These are phyloP conservation scores for Thermothielavioides terrestris DNA, from an alignment of 495 filamentous ascomycete genomes.

Conservation along the genomic window DNA sequence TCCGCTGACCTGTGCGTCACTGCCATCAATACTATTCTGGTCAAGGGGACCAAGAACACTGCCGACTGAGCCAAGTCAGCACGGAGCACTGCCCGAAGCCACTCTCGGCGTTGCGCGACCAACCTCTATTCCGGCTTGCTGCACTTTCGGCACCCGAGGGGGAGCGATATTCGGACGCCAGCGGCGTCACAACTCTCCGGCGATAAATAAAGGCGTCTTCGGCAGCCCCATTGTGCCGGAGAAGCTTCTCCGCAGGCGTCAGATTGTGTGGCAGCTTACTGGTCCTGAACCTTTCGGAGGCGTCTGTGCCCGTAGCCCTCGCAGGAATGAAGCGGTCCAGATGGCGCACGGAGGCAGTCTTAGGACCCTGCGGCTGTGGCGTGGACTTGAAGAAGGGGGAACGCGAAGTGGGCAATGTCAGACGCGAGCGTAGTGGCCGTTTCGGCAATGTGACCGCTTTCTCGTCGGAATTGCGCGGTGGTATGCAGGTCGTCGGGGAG, in stretches of 20 bases:
- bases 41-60: slow-evolving; percentile 30
- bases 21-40: slow-evolving; percentile 13
- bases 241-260: slow-evolving; percentile 50
- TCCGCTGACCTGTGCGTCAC: slow-evolving; percentile 46
- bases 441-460: slow-evolving; percentile 17
- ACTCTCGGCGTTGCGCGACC: background rate
- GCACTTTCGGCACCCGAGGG: slow-evolving; percentile 26
- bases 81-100: background rate
- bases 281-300: slow-evolving; percentile 52
- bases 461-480: background rate
- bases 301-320: slow-evolving; percentile 33
- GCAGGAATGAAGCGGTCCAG: slow-evolving; percentile 66
- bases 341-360: slow-evolving; percentile 17
- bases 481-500: background rate
- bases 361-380: slow-evolving; percentile 12
- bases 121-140: slow-evolving; percentile 23
- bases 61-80: slow-evolving; percentile 18
- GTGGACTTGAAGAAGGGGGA: slow-evolving; percentile 5
- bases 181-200: slow-evolving; percentile 31
- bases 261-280: slow-evolving; percentile 55
- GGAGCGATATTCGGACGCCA: slow-evolving; percentile 14
- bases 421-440: slow-evolving; percentile 9
- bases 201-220: slow-evolving; percentile 60
- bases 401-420: slow-evolving; percentile 14
- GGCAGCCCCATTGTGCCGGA: slow-evolving; percentile 47